These are phyloP conservation scores for Dryas octopetala DNA, from an alignment of 306 rosid species.

Conservation along the genomic window DNA sequence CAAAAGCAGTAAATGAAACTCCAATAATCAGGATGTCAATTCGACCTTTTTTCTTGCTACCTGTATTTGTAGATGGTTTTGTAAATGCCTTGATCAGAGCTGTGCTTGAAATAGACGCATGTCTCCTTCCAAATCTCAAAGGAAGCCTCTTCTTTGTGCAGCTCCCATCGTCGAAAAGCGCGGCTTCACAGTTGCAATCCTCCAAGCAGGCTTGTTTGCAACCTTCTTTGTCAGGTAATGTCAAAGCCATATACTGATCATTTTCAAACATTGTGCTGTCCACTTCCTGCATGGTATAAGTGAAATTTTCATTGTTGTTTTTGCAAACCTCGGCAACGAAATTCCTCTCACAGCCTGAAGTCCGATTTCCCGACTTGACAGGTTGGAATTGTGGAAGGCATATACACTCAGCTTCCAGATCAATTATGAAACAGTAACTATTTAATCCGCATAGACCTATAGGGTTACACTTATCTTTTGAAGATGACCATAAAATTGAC, in stretches of 20 bases:
- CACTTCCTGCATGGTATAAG: too few relatives aligned
- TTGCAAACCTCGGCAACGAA: not conserved
- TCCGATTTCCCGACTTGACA: not conserved
- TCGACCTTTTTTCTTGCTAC: not conserved
- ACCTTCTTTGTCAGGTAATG: too few relatives aligned
- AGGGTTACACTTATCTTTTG: conserved; percentile 6
- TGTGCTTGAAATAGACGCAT: not conserved
- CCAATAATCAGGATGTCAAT: conserved; percentile 12
- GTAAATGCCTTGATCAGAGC: conserved; percentile 25
- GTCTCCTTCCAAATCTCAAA: too few relatives aligned
- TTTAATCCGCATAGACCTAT: conserved; percentile 18
- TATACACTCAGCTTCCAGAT: not conserved
- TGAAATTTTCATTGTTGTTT: not conserved
- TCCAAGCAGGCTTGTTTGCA: too few relatives aligned
- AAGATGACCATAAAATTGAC: too few relatives aligned
- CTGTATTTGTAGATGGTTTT: not conserved
- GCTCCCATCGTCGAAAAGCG: too few relatives aligned
- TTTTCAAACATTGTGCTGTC: too few relatives aligned
- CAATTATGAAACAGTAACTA: not conserved
- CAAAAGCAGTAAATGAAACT: conserved; percentile 5
- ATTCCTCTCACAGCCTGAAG: conserved; percentile 24
- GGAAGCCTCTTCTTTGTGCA: too few relatives aligned
- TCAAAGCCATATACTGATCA: too few relatives aligned
- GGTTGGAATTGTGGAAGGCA: conserved; percentile 16
- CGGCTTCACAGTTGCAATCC: too few relatives aligned